Evolutionary conservation across 2,329 filamentous ascomycete species (phyloP), one percentile per base, ranked within the genome.

Genomic region (Aspergillus uvarum): DNA sequence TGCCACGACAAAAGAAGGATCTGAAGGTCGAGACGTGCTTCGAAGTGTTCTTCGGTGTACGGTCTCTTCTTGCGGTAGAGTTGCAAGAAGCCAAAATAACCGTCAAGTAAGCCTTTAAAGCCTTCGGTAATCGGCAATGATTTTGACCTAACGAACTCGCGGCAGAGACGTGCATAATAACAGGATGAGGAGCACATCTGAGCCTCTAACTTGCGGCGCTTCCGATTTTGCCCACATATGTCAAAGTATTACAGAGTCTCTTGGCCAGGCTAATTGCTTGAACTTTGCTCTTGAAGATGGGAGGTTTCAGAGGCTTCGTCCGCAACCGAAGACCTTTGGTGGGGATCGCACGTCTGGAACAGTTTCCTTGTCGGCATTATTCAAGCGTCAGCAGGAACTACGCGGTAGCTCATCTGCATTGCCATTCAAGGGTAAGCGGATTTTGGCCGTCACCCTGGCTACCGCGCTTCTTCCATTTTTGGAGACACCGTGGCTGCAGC

Each of bases 31-130:
- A 56, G 38, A 24, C 59, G 47, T 35, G 55, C 38, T 61, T 61
- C 47, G 59, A 61, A 58, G 59, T 61, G 38, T 61, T 61, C 29
- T 61, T 61, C 29, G 59, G 59, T 47, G 56, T 61, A 31, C 55
- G 56, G 29, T 61, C 59, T 38, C 11, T 56, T n/a, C 56, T 42
- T 53, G 59, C 59, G 54, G 58, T 48, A 29, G 21, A 51, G 51
- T 61, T 61, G 48, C 59, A 61, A 61, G 59, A 61, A 52, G 56
- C 59, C 26, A 61, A 47, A 59, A 61, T 61, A 24, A 61, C 59
- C 14, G 59, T 61, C 47, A 61, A 61, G 59, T 61, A 56, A 59
- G 59, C 26, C 50, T 29, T 59, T 16, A 22, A 53, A 49, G 35
- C 48, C 54, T 56, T 51, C 14, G 47, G 29, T 48, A 47, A 51